phyloP scores from a whole-genome alignment of 345 rosid genomes.

The Eucalyptus curtisii region DNA sequence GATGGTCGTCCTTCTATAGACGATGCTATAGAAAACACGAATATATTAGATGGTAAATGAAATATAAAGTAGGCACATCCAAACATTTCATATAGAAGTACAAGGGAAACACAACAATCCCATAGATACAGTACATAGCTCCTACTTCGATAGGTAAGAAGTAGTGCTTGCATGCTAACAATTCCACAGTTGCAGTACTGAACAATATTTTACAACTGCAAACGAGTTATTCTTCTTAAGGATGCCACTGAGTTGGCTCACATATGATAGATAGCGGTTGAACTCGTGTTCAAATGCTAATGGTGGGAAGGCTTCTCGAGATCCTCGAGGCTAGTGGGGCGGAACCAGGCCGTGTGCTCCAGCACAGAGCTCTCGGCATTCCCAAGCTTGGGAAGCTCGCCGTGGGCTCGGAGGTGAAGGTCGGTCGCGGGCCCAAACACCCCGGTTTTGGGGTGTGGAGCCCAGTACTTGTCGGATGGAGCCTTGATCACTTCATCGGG shows the following conservation, averaged over 20 bases:
- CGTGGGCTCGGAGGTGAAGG: conserved; percentile 4
- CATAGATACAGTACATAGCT: not conserved
- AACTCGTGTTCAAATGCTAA: not conserved
- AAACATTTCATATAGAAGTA: not conserved
- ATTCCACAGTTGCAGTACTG: not conserved
- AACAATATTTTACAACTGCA: not conserved
- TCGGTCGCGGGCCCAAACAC: conserved; percentile 72
- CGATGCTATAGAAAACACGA: not conserved
- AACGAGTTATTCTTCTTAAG: not conserved
- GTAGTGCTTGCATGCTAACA: not conserved
- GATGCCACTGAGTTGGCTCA: not conserved
- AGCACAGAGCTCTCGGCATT: conserved; percentile 11
- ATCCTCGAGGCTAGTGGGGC: conserved; percentile 88
- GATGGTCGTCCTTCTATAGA: not conserved
- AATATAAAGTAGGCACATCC: not conserved
- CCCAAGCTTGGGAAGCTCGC: not conserved
- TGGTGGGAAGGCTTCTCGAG: conserved; percentile 49
- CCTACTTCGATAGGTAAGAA: not conserved
- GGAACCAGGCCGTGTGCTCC: conserved; percentile 94
- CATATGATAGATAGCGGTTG: not conserved
- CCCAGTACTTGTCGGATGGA: conserved; percentile 76
- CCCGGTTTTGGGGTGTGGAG: conserved; percentile 88
- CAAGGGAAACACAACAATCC: not conserved
- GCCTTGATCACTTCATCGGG: conserved; percentile 68
- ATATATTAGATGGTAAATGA: not conserved